Evolutionary conservation across 306 rosid species (phyloP).

Genomic region (Inga leiocalycina): DNA sequence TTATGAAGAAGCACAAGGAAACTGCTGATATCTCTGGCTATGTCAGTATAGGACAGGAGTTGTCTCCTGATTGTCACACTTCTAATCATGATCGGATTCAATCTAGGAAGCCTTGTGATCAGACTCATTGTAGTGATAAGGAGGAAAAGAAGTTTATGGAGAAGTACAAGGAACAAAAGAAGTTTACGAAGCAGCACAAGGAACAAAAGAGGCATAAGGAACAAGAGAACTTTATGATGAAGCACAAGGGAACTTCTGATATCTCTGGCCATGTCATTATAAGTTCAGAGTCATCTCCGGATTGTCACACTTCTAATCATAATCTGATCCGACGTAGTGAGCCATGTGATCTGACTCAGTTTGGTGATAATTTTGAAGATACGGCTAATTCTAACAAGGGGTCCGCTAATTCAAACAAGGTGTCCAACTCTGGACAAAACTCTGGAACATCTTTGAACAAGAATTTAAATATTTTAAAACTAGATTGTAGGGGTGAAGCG

Average conservation of each 20-base stretch:
- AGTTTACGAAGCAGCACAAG: no score
- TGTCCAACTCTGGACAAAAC: constrained; percentile 22
- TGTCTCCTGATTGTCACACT: constrained; percentile 20
- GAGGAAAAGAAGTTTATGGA: no score
- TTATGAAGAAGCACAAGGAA: constrained; percentile 12
- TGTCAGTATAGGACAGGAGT: constrained; percentile 11
- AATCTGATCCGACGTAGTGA: constrained; percentile 25
- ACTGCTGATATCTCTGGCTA: constrained; percentile 11
- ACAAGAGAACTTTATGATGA: constrained; percentile 12
- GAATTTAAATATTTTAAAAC: constrained; percentile 11
- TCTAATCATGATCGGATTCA: constrained; percentile 29
- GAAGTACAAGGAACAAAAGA: no score
- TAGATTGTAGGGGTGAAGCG: constrained; percentile 36
- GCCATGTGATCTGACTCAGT: constrained; percentile 23
- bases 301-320: constrained; percentile 14
- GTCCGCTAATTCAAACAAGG: constrained; percentile 28
- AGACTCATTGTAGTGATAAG: constrained; percentile 27
- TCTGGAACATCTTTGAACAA: constrained; percentile 30
- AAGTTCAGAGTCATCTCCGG: constrained; percentile 11
- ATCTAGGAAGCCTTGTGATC: constrained; percentile 8
- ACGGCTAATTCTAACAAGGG: constrained; percentile 31
- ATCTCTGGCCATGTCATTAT: constrained; percentile 19
- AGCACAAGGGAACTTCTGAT: constrained; percentile 1
- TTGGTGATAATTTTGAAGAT: constrained; percentile 25
- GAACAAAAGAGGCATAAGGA: not conserved